Conservation (phyloP, 2,329 filamentous ascomycete genomes). For the Xylaria sp. region DNA sequence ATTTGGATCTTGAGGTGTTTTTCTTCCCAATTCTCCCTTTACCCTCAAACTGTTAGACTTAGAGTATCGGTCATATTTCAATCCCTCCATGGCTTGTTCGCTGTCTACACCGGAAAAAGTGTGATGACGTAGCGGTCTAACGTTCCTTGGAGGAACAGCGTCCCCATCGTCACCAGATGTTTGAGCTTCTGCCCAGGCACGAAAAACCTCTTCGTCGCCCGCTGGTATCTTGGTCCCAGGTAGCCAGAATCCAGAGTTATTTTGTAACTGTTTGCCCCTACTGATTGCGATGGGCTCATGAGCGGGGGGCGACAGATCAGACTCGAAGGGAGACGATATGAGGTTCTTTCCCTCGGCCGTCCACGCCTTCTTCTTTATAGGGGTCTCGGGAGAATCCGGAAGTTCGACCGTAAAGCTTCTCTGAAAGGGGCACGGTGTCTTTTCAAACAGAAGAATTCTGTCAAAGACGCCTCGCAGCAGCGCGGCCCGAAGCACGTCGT, state of each 20-base stretch:
- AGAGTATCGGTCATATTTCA: not conserved
- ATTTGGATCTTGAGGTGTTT: not conserved
- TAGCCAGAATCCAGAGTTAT: slow-evolving; percentile 15
- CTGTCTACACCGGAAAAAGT: not conserved
- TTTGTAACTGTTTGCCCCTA: slow-evolving; percentile 30
- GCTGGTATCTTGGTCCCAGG: not conserved
- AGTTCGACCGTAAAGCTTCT: slow-evolving; percentile 76
- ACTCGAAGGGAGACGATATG: slow-evolving; percentile 46
- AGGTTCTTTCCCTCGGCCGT: slow-evolving; percentile 58
- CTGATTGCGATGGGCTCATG: slow-evolving; percentile 31
- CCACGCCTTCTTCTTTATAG: slow-evolving; percentile 72
- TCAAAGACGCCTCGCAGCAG: slow-evolving; percentile 72
- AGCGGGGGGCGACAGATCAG: slow-evolving; percentile 32
- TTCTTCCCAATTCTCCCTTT: not conserved
- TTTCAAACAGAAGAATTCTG: slow-evolving; percentile 82
- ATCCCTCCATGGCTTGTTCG: not conserved
- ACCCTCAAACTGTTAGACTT: not conserved
- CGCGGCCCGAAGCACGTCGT: slow-evolving; percentile 68
- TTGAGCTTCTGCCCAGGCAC: not conserved
- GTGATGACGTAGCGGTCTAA: not conserved
- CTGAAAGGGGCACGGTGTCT: slow-evolving; percentile 84
- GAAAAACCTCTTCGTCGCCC: not conserved
- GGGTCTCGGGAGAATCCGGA: slow-evolving; percentile 70
- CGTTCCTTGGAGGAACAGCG: not conserved
- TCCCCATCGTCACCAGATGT: not conserved